Evolutionary conservation across 805 yeast species (phyloP).

Genomic region (Saturnispora ahearnii): DNA sequence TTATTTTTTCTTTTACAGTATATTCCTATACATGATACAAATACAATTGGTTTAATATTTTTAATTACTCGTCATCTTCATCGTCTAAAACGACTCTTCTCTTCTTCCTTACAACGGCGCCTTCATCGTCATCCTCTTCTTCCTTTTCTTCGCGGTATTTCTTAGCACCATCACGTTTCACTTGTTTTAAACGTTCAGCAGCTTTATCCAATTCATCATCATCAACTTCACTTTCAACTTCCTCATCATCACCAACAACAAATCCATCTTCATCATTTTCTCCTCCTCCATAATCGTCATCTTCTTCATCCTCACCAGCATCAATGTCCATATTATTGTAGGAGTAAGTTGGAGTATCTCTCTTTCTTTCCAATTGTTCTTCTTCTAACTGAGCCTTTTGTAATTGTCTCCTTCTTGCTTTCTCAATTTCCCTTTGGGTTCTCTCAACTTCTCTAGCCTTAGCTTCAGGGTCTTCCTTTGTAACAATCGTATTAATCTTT

Average conservation of each 20-base stretch:
- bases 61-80: constrained; percentile 33
- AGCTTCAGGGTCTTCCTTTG: constrained; percentile 57
- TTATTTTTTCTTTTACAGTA: not conserved
- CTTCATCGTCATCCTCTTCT: constrained; percentile 44
- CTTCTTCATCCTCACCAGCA: constrained; percentile 22
- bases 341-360: constrained; percentile 23
- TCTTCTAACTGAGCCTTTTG: constrained; percentile 44
- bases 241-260: constrained; percentile 31
- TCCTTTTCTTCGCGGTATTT: constrained; percentile 40
- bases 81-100: constrained; percentile 36
- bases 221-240: constrained; percentile 22
- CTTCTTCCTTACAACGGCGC: constrained; percentile 37
- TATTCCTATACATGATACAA: not conserved
- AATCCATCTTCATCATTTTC: constrained; percentile 27
- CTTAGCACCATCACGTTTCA: constrained; percentile 49
- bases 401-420: constrained; percentile 54
- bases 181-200: constrained; percentile 47
- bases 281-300: constrained; percentile 17
- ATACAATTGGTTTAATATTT: not conserved
- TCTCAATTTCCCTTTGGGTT: constrained; percentile 53
- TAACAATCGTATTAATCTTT: constrained; percentile 42
- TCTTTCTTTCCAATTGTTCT: constrained; percentile 43
- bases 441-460: constrained; percentile 61
- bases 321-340: constrained; percentile 38
- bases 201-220: constrained; percentile 40